Evolutionary conservation across 169 alveolate species (phyloP).

Genomic region (Cryptosporidium andersoni): DNA sequence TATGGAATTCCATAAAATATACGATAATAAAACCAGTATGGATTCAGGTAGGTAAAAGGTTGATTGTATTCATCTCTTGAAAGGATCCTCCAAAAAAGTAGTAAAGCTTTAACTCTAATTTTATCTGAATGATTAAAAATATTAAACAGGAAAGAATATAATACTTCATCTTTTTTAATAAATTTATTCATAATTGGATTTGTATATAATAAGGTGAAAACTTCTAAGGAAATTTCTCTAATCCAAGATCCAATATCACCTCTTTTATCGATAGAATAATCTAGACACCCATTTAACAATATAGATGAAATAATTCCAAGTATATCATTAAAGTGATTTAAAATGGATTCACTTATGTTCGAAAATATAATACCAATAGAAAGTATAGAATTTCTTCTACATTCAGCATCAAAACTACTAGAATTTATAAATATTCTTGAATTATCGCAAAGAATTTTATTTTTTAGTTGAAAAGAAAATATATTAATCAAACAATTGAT

Average conservation of each 20-base stretch:
- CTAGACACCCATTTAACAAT: constrained; percentile 65
- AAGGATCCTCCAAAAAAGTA: constrained; percentile 21
- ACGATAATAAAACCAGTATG: constrained; percentile 66
- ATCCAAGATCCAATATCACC: constrained; percentile 92
- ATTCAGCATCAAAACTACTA: constrained; percentile 45
- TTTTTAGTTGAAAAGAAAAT: background rate
- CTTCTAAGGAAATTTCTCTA: constrained; percentile 85
- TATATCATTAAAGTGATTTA: background rate
- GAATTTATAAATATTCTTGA: background rate
- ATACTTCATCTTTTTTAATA: background rate
- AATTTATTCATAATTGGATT: background rate
- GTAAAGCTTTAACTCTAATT: constrained; percentile 55
- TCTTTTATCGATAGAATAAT: constrained; percentile 82
- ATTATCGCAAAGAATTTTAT: background rate
- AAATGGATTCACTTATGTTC: background rate
- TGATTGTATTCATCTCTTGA: background rate
- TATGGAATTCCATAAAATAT: constrained; percentile 65
- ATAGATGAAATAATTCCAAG: background rate
- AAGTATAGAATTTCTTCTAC: constrained; percentile 61
- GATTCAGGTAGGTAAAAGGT: background rate
- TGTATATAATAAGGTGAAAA: constrained; percentile 55
- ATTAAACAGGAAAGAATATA: constrained; percentile 46
- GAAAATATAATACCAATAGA: constrained; percentile 33
- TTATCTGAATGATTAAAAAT: constrained; percentile 57
- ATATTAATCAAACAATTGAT: constrained; percentile 12